Percentiles rank a stretch among this genome's conserved stretches.
These are phyloP conservation scores for Phytophthora foliorum DNA, from an alignment of 352 stramenopile species.

Conservation along the genomic window DNA sequence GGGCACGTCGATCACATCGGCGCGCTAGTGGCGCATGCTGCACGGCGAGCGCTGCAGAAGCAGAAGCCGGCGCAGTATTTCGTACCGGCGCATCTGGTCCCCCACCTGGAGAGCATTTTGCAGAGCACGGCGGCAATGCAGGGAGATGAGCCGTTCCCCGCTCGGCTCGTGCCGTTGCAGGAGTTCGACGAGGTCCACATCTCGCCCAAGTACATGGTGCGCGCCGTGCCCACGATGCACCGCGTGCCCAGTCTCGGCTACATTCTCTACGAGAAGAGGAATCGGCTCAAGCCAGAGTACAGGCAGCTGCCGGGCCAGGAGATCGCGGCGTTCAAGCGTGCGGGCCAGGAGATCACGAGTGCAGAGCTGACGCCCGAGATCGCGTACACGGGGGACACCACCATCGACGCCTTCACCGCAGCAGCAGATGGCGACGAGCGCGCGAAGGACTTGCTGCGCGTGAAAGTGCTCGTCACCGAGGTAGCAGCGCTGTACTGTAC, in stretches of 20 bases:
- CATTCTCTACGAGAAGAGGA: conserved; percentile 72
- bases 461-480: conserved; percentile 85
- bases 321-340: conserved; percentile 56
- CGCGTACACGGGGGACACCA: conserved; percentile 89
- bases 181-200: conserved; percentile 68
- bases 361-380: conserved; percentile 57
- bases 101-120: conserved; percentile 65
- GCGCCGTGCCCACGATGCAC: conserved; percentile 73
- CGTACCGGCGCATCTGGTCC: conserved; percentile 60
- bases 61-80: conserved; percentile 79
- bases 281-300: conserved; percentile 63
- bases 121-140: conserved; percentile 69
- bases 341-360: conserved; percentile 57
- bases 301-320: conserved; percentile 45
- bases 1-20: conserved; percentile 88
- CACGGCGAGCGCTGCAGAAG: conserved; percentile 57
- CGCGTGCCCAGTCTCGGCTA: conserved; percentile 83
- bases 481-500: conserved; percentile 38
- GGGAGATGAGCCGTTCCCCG: conserved; percentile 57
- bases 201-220: conserved; percentile 65
- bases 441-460: conserved; percentile 60
- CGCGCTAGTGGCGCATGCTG: conserved; percentile 69
- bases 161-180: conserved; percentile 58
- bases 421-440: conserved; percentile 20
- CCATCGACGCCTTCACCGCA: conserved; percentile 59